A percentile compares a stretch with the other conserved stretches of the same genome.
phyloP scores from a whole-genome alignment of 2,329 filamentous ascomycete genomes.

The Trichoderma sp. region DNA sequence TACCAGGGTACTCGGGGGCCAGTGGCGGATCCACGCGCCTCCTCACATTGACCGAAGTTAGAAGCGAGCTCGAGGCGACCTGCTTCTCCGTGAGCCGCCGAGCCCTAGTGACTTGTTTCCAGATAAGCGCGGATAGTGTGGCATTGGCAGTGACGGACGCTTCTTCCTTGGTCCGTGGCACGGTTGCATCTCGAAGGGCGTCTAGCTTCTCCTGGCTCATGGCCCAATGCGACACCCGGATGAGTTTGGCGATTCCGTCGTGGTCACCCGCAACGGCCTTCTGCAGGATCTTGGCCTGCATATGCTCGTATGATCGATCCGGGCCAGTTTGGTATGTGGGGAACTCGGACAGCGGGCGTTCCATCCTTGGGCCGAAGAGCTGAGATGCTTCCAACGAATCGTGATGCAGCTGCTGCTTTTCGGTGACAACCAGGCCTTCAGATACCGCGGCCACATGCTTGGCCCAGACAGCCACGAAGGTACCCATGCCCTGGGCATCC shows the following conservation, averaged over 20 bases:
- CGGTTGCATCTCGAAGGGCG: conserved; percentile 10
- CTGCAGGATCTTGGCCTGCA: conserved; percentile 20
- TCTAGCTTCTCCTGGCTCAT: conserved; percentile 16
- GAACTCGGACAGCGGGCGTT: conserved; percentile 19
- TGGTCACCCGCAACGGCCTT: conserved; percentile 19
- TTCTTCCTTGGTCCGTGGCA: conserved; percentile 13
- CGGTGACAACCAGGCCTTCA: not conserved
- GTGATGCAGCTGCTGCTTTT: conserved; percentile 4
- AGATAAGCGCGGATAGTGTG: conserved; percentile 23
- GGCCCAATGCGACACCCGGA: conserved; percentile 20
- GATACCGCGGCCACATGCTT: conserved; percentile 20
- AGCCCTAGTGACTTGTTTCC: conserved; percentile 21
- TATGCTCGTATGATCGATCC: conserved; percentile 21
- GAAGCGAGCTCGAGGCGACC: conserved; percentile 19
- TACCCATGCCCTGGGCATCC: conserved; percentile 23
- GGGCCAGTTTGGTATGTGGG: not conserved
- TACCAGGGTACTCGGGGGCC: conserved; percentile 21
- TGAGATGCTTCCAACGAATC: conserved; percentile 12
- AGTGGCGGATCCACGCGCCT: conserved; percentile 22
- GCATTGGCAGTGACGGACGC: conserved; percentile 16
- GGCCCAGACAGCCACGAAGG: conserved; percentile 20
- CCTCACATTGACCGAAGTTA: conserved; percentile 21
- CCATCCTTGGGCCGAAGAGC: conserved; percentile 10
- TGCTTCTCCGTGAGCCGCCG: conserved; percentile 20
- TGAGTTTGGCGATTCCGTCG: conserved; percentile 10